Conservation (phyloP, 768 basidiomycete genomes). For the Auricularia auricula-judae region DNA sequence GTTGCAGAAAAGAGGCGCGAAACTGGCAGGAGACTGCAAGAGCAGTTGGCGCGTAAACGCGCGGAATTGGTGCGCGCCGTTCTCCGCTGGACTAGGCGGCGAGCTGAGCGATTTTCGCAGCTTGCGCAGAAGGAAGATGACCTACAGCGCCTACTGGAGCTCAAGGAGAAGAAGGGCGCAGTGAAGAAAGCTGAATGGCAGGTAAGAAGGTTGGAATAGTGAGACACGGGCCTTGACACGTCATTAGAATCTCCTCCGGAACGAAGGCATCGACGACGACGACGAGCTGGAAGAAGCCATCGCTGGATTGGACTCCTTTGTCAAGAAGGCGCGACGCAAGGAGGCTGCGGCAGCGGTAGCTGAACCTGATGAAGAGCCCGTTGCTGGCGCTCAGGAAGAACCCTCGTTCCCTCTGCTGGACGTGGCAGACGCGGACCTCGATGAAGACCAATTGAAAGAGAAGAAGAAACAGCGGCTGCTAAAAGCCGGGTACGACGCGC, state of each 20-base stretch:
- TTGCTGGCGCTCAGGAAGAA: slow-evolving; percentile 43
- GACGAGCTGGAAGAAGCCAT: slow-evolving; percentile 68
- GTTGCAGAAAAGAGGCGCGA: slow-evolving; percentile 74
- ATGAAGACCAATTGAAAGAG: slow-evolving; percentile 87
- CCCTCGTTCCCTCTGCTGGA: slow-evolving; percentile 87
- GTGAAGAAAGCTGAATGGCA: slow-evolving; percentile 68
- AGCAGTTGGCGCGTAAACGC: slow-evolving; percentile 76
- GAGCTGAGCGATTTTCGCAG: slow-evolving; percentile 24
- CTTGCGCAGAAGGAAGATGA: slow-evolving; percentile 68
- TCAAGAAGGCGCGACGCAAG: slow-evolving; percentile 73
- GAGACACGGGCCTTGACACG: neutral
- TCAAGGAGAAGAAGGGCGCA: slow-evolving; percentile 51
- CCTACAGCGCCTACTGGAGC: slow-evolving; percentile 46
- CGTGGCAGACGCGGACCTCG: slow-evolving; percentile 82
- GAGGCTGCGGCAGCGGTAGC: slow-evolving; percentile 36
- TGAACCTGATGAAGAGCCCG: neutral
- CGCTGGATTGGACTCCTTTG: slow-evolving; percentile 71
- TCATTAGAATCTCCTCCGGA: slow-evolving; percentile 42
- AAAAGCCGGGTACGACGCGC: slow-evolving; percentile 90
- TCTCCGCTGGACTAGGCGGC: neutral
- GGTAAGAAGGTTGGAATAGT: slow-evolving; percentile 25
- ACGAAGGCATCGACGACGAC: slow-evolving; percentile 70
- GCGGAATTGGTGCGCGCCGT: slow-evolving; percentile 59
- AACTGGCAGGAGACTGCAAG: slow-evolving; percentile 80
- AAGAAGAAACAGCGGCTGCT: slow-evolving; percentile 87